Conservation (phyloP, 345 rosid species). For the Heritiera littoralis region DNA sequence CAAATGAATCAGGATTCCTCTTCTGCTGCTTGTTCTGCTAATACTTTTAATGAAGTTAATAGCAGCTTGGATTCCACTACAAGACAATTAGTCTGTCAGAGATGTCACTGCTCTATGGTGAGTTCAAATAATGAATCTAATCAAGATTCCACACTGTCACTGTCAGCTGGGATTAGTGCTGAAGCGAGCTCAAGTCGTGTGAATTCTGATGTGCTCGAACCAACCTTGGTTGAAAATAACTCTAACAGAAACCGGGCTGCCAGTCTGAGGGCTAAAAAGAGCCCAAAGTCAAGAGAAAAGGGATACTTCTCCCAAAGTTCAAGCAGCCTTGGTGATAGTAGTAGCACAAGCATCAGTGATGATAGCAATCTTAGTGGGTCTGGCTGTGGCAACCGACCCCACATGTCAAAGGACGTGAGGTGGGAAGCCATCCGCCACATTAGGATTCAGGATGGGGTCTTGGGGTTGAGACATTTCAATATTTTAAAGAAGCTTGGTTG, state of each 20-base stretch:
- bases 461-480: slow-evolving; percentile 77
- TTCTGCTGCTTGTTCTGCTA: slow-evolving; percentile 33
- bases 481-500: slow-evolving; percentile 89
- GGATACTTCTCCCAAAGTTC: slow-evolving; percentile 87
- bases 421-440: slow-evolving; percentile 78
- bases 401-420: slow-evolving; percentile 87
- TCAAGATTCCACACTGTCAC: slow-evolving; percentile 33
- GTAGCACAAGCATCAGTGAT: slow-evolving; percentile 80
- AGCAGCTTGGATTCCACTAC: slow-evolving; percentile 33
- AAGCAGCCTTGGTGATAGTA: slow-evolving; percentile 85
- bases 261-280: slow-evolving; percentile 39
- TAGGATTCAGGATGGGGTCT: slow-evolving; percentile 54
- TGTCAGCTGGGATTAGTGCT: slow-evolving; percentile 31
- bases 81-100: slow-evolving; percentile 70
- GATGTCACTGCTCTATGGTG: slow-evolving; percentile 68
- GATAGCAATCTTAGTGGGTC: slow-evolving; percentile 83
- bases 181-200: slow-evolving; percentile 40
- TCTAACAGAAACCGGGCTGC: slow-evolving; percentile 29
- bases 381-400: slow-evolving; percentile 86
- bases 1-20: slow-evolving; percentile 48
- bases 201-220: slow-evolving; percentile 32
- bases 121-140: slow-evolving; percentile 42
- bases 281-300: slow-evolving; percentile 55
- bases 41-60: slow-evolving; percentile 32
- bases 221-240: slow-evolving; percentile 38